A percentile compares a stretch with the other conserved stretches of the same genome.
Evolutionary conservation across 2,329 filamentous ascomycete genomes (phyloP).

Genomic region (Ophiostoma quercus): DNA sequence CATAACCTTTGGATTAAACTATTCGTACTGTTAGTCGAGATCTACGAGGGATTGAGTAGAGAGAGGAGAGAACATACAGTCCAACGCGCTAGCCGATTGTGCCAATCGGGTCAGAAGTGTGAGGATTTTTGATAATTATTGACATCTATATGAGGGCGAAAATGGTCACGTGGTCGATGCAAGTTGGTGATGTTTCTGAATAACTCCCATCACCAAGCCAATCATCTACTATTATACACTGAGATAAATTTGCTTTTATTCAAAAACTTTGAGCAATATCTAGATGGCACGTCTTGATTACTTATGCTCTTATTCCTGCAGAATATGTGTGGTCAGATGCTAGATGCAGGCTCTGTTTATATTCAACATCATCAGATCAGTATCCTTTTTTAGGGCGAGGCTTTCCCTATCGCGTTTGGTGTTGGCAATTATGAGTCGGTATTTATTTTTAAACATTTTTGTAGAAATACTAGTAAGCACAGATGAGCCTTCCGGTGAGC

Average conservation of each 20-base stretch:
- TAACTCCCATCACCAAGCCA: not conserved
- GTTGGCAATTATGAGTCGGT: not conserved
- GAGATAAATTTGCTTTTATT: no score
- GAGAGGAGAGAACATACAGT: constrained; percentile 2
- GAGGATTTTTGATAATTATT: not conserved
- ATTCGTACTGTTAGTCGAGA: not conserved
- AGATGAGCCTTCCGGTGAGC: not conserved
- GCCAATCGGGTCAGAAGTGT: constrained; percentile 13
- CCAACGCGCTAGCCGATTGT: constrained; percentile 16
- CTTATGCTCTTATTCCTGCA: not conserved
- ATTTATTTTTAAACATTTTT: not conserved
- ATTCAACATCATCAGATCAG: not conserved
- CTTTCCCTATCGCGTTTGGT: not conserved
- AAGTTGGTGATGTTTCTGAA: not conserved
- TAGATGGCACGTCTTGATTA: not conserved
- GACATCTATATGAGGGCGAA: not conserved
- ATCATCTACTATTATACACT: no score
- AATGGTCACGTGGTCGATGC: not conserved
- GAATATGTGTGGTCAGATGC: not conserved
- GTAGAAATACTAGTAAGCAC: not conserved
- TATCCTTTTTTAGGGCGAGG: not conserved
- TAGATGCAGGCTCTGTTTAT: not conserved
- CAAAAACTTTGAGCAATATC: no score
- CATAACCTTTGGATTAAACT: not conserved
- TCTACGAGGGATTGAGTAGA: not conserved